These are phyloP conservation scores for Volvariella surrecta DNA, from an alignment of 1,284 basidiomycete genomes.

Conservation along the genomic window DNA sequence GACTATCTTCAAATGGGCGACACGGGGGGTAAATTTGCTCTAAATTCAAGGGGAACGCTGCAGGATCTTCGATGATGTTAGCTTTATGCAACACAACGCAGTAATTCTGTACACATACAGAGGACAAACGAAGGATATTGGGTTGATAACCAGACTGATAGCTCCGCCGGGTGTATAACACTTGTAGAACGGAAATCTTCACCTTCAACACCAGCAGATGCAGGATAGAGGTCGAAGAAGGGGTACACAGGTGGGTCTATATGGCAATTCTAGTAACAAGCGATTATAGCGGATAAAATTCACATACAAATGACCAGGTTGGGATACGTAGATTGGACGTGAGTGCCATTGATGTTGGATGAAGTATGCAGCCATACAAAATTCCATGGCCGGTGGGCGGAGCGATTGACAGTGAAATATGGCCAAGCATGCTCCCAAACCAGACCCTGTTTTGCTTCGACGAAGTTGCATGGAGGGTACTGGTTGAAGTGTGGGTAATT, in stretches of 20 bases:
- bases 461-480: too few relatives aligned
- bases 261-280: constrained; percentile 1
- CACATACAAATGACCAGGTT: constrained; percentile 26
- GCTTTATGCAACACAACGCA: background rate
- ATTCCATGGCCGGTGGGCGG: constrained; percentile 1
- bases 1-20: background rate
- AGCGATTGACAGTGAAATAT: constrained; percentile 8
- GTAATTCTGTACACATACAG: constrained; percentile 17
- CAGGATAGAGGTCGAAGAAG: constrained; percentile 36
- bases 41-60: constrained; percentile 31
- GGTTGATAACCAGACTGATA: background rate
- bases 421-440: constrained; percentile 19
- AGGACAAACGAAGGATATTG: constrained; percentile 14
- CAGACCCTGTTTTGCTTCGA: background rate
- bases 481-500: too few relatives aligned
- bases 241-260: constrained; percentile 35
- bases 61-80: constrained; percentile 20
- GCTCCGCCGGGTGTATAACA: too few relatives aligned
- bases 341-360: too few relatives aligned
- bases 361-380: constrained; percentile 1
- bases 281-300: background rate
- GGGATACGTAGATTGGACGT: constrained; percentile 19
- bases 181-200: too few relatives aligned
- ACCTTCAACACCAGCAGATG: constrained; percentile 5
- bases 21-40: constrained; percentile 19